A percentile compares a stretch with the other conserved stretches of the same genome.
Evolutionary conservation across 192 early-diverging fungal species (phyloP).

Genomic region (Jimgerdemannia flammicorona): DNA sequence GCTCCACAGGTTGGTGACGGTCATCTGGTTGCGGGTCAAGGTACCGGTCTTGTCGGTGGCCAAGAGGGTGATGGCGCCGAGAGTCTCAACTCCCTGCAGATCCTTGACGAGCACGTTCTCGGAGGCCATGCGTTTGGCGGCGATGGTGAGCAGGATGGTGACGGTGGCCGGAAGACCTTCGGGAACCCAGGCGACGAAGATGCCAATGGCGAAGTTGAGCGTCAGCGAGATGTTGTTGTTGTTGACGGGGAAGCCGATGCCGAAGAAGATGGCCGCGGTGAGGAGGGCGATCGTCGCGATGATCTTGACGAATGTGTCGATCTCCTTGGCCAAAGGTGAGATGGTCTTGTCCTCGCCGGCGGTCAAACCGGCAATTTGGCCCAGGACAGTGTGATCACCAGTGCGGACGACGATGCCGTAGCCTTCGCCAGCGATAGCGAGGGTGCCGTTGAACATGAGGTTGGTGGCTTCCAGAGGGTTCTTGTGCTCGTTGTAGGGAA

Average conservation of each 20-base stretch:
- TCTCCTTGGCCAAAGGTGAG: slow-evolving; percentile 77
- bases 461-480: slow-evolving; percentile 94
- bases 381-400: slow-evolving; percentile 91
- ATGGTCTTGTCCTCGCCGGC: slow-evolving; percentile 68
- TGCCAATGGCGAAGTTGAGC: slow-evolving; percentile 90
- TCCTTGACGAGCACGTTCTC: slow-evolving; percentile 94
- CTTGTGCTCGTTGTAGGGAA: slow-evolving; percentile 53
- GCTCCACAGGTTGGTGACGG: slow-evolving; percentile 88
- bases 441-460: slow-evolving; percentile 85
- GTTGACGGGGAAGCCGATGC: slow-evolving; percentile 58
- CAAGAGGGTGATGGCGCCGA: slow-evolving; percentile 93
- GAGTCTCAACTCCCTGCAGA: slow-evolving; percentile 92
- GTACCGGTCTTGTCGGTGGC: slow-evolving; percentile 99
- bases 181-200: slow-evolving; percentile 88
- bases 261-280: slow-evolving; percentile 84
- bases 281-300: slow-evolving; percentile 77
- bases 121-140: slow-evolving; percentile 91
- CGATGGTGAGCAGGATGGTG: slow-evolving; percentile 89
- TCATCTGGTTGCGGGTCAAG: slow-evolving; percentile 96
- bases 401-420: slow-evolving; percentile 93
- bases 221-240: slow-evolving; percentile 59
- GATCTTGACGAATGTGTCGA: slow-evolving; percentile 77
- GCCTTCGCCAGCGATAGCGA: slow-evolving; percentile 79
- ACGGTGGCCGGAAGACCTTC: slow-evolving; percentile 94
- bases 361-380: slow-evolving; percentile 90